Conservation (phyloP, 306 rosid genomes). For the Sindora glabra region DNA sequence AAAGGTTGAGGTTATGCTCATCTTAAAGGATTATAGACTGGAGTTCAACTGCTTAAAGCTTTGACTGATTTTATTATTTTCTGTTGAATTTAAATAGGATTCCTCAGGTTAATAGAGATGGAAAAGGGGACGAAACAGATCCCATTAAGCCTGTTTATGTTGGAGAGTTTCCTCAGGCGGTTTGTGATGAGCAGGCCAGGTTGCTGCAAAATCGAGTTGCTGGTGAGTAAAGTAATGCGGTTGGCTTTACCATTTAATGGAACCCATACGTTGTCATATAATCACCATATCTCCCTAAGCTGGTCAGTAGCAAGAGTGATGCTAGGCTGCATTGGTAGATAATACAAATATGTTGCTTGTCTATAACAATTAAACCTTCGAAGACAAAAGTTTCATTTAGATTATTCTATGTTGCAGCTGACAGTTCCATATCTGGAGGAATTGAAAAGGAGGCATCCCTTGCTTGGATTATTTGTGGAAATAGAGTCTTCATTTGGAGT, state of each 20-base stretch:
- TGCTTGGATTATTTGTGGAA: conserved; percentile 77
- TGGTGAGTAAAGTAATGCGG: conserved; percentile 46
- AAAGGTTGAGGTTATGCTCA: neutral
- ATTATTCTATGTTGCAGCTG: conserved; percentile 36
- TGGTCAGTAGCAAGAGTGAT: neutral
- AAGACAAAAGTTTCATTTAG: neutral
- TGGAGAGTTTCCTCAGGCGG: conserved; percentile 74
- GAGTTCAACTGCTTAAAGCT: neutral
- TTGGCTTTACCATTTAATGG: neutral
- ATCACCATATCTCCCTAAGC: neutral
- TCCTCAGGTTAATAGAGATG: conserved; percentile 48
- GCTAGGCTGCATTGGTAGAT: neutral
- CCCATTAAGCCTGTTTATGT: conserved; percentile 72
- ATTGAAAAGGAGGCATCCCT: conserved; percentile 65
- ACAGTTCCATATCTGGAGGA: conserved; percentile 55
- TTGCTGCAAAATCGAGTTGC: conserved; percentile 45
- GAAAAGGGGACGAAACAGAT: conserved; percentile 42
- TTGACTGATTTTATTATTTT: neutral
- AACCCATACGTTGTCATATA: neutral
- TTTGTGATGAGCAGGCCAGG: conserved; percentile 61
- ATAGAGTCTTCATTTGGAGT: conserved; percentile 68
- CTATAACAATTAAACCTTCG: neutral
- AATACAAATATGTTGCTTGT: neutral
- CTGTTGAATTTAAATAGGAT: conserved; percentile 32
- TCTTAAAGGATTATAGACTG: neutral